Evolutionary conservation across 1,139 yeast genomes (phyloP).

Genomic region (Nakaseomyces kungkrabaensis): DNA sequence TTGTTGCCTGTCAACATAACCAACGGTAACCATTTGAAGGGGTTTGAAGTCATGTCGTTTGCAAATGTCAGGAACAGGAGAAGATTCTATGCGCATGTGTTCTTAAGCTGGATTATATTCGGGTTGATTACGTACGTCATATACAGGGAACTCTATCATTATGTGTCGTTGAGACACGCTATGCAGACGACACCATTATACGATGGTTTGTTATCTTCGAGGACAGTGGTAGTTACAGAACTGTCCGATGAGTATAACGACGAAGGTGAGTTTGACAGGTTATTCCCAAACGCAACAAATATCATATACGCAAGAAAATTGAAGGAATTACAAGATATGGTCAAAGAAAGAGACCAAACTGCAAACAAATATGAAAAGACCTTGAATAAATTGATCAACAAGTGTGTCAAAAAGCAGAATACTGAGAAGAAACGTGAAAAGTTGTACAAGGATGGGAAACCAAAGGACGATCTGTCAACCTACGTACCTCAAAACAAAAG

Average conservation of each 20-base stretch:
- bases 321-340: conserved; percentile 40
- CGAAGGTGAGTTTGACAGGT: conserved; percentile 43
- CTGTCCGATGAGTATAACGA: conserved; percentile 40
- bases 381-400: conserved; percentile 43
- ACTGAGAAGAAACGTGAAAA: conserved; percentile 35
- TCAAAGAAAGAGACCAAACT: conserved; percentile 46
- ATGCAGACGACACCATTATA: conserved; percentile 62
- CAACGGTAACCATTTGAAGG: conserved; percentile 49
- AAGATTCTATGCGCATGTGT: conserved; percentile 63
- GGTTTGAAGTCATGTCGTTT: conserved; percentile 51
- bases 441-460: conserved; percentile 26
- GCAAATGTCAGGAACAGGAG: conserved; percentile 53
- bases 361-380: conserved; percentile 51
- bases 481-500: conserved; percentile 51
- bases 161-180: conserved; percentile 56
- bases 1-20: conserved; percentile 83
- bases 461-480: conserved; percentile 44
- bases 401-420: conserved; percentile 50
- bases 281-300: conserved; percentile 52
- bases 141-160: conserved; percentile 63
- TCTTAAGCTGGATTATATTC: conserved; percentile 59
- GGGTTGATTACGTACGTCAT: conserved; percentile 50
- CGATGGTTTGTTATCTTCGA: conserved; percentile 53
- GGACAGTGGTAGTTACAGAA: conserved; percentile 60
- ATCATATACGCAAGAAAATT: conserved; percentile 60